A percentile compares a stretch with the other conserved stretches of the same genome.
Conservation (phyloP, 1,284 basidiomycete genomes). For the Exobasidium rhododendri region DNA sequence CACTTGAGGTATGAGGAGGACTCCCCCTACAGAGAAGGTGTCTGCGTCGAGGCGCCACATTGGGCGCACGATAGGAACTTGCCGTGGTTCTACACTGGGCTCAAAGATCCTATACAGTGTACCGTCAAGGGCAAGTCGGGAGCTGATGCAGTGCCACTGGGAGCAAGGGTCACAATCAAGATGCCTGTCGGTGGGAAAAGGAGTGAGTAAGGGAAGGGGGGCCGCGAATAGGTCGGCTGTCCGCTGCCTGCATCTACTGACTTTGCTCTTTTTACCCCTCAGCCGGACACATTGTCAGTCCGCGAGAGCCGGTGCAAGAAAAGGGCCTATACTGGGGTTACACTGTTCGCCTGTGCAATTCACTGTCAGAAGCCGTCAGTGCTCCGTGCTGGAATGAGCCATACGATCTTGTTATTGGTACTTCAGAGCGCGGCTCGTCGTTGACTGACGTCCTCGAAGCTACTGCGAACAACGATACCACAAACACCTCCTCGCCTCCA, state of each 20-base stretch:
- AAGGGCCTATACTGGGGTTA: slow-evolving; percentile 53
- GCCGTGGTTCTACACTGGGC: slow-evolving; percentile 42
- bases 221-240: no score
- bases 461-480: neutral
- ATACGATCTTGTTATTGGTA: slow-evolving; percentile 54
- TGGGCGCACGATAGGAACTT: slow-evolving; percentile 18
- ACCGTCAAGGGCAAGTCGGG: neutral
- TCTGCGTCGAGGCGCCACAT: slow-evolving; percentile 21
- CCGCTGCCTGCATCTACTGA: no score
- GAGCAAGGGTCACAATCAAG: slow-evolving; percentile 45
- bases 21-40: slow-evolving; percentile 48
- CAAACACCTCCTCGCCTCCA: slow-evolving; percentile 14
- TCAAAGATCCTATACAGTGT: slow-evolving; percentile 43
- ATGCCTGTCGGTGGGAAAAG: slow-evolving; percentile 23
- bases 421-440: slow-evolving; percentile 44
- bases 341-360: slow-evolving; percentile 30
- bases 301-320: slow-evolving; percentile 39
- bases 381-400: slow-evolving; percentile 19
- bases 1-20: slow-evolving; percentile 50
- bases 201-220: neutral
- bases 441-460: slow-evolving; percentile 25
- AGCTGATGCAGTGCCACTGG: slow-evolving; percentile 13
- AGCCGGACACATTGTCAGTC: slow-evolving; percentile 34
- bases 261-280: no score
- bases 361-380: slow-evolving; percentile 26